Evolutionary conservation across 352 stramenopile genomes (phyloP).

Genomic region (Saprolegnia diclina): DNA sequence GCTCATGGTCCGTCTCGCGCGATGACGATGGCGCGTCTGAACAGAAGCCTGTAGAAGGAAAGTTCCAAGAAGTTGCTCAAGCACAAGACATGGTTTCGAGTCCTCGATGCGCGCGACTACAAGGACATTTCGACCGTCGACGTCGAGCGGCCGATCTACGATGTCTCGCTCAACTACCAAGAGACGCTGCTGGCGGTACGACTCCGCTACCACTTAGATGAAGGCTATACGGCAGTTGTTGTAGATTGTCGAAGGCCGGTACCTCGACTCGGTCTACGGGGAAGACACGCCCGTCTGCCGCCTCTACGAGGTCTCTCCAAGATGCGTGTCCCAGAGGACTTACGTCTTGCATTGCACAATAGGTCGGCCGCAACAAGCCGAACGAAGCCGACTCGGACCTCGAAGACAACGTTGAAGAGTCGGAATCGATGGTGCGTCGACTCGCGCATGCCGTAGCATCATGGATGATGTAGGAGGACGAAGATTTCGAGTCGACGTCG

Average conservation of each 20-base stretch:
- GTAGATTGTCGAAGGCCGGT: conserved; percentile 61
- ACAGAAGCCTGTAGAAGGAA: conserved; percentile 28
- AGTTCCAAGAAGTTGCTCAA: conserved; percentile 42
- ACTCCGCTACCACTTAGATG: background rate
- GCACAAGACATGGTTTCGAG: conserved; percentile 79
- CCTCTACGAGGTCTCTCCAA: conserved; percentile 55
- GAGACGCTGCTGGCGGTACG: conserved; percentile 48
- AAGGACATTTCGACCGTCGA: conserved; percentile 81
- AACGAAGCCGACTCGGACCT: conserved; percentile 85
- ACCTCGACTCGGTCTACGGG: conserved; percentile 50
- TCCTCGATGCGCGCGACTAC: conserved; percentile 76
- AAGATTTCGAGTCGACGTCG: conserved; percentile 73
- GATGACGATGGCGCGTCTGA: background rate
- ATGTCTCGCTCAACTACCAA: conserved; percentile 57
- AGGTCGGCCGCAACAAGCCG: conserved; percentile 68
- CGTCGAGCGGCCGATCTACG: conserved; percentile 68
- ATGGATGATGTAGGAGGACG: conserved; percentile 46
- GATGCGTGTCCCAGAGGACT: background rate
- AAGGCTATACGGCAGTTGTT: too few relatives aligned
- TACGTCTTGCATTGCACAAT: background rate
- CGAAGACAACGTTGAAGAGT: conserved; percentile 66
- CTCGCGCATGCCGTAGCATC: too few relatives aligned
- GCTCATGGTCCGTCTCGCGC: background rate
- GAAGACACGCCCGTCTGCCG: conserved; percentile 71
- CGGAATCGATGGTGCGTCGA: conserved; percentile 35